These are phyloP conservation scores for Vigna nakashimae DNA, from an alignment of 306 rosid genomes.

Conservation along the genomic window DNA sequence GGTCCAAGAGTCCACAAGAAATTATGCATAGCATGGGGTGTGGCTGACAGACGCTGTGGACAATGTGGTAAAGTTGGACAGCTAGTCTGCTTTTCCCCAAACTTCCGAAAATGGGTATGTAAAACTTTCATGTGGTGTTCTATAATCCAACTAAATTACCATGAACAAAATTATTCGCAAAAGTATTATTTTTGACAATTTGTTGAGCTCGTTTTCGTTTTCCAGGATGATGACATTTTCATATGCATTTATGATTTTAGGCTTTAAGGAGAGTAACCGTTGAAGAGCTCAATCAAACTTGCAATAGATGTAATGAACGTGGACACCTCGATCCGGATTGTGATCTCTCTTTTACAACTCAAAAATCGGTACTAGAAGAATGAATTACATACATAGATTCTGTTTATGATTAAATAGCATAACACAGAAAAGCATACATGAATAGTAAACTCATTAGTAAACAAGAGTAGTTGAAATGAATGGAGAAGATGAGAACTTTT, in stretches of 20 bases:
- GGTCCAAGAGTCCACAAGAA: constrained; percentile 27
- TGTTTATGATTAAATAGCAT: background rate
- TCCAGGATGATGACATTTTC: background rate
- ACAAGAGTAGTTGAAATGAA: background rate
- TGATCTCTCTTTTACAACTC: background rate
- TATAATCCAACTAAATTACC: background rate
- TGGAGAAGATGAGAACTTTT: background rate
- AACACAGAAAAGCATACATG: background rate
- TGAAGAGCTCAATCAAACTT: constrained; percentile 18
- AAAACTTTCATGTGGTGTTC: background rate
- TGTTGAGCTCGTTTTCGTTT: background rate
- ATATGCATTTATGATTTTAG: constrained; percentile 3
- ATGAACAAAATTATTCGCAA: background rate
- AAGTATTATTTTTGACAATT: background rate
- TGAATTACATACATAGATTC: background rate
- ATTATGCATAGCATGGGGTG: background rate
- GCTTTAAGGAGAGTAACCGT: constrained; percentile 29
- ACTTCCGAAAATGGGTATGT: constrained; percentile 40
- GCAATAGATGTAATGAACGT: background rate
- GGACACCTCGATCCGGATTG: constrained; percentile 19
- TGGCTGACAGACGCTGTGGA: background rate
- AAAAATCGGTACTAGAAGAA: constrained; percentile 11
- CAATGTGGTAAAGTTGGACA: constrained; percentile 32
- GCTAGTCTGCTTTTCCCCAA: constrained; percentile 27
- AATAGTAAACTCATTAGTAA: background rate